Conservation (phyloP, 2,329 filamentous ascomycete species). For the Tolypocladium endophyticum region DNA sequence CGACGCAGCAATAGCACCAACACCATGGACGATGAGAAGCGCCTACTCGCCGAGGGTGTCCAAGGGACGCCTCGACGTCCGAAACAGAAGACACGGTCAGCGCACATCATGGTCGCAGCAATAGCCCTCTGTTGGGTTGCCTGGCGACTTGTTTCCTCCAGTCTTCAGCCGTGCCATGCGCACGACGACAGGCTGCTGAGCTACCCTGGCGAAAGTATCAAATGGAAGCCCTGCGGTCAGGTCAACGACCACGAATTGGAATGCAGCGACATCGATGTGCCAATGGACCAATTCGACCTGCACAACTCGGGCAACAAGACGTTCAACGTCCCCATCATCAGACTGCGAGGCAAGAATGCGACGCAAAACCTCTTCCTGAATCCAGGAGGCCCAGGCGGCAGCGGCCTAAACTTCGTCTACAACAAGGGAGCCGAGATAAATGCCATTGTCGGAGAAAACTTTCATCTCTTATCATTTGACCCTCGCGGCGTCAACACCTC, state of each 20-base stretch:
- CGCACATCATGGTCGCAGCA: neutral
- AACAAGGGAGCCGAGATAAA: conserved; percentile 23
- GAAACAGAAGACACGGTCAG: neutral
- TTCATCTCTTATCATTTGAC: conserved; percentile 36
- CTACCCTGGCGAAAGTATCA: conserved; percentile 24
- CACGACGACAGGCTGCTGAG: neutral
- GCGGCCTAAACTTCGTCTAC: conserved; percentile 26
- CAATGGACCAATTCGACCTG: conserved; percentile 33
- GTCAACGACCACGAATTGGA: conserved; percentile 26
- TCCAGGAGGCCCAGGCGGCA: conserved; percentile 36
- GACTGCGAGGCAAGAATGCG: conserved; percentile 30
- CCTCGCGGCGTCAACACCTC: conserved; percentile 30
- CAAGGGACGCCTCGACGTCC: neutral
- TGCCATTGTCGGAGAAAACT: conserved; percentile 26
- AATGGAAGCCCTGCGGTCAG: conserved; percentile 28
- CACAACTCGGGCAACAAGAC: conserved; percentile 21
- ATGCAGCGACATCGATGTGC: conserved; percentile 31
- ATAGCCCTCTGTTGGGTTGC: neutral
- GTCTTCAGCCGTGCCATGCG: neutral
- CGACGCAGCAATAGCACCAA: neutral
- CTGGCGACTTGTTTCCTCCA: neutral
- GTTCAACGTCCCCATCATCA: conserved; percentile 33
- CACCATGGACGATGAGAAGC: neutral
- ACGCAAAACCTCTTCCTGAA: conserved; percentile 34
- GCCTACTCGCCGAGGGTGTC: neutral